Conservation (phyloP, 805 yeast species). For the Saccharomycopsis selenospora region DNA sequence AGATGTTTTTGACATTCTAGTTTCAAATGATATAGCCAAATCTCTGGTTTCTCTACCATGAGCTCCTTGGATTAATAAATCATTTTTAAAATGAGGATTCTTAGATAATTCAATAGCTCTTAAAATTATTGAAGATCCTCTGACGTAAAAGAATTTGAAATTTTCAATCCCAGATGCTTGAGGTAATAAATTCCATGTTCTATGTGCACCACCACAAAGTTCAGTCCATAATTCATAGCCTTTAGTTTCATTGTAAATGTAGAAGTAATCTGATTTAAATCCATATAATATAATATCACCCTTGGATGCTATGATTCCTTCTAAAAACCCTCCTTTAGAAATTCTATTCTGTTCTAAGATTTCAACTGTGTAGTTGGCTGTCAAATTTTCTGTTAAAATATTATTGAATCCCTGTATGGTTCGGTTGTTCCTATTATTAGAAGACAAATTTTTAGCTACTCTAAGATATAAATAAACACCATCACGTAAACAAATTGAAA, state of each 20-base stretch:
- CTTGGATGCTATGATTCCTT: constrained; percentile 51
- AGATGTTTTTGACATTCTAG: constrained; percentile 19
- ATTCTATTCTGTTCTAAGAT: constrained; percentile 52
- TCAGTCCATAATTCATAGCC: constrained; percentile 65
- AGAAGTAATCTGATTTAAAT: constrained; percentile 71
- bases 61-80: constrained; percentile 49
- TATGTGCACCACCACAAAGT: constrained; percentile 86
- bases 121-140: constrained; percentile 43
- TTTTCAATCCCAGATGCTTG: constrained; percentile 22
- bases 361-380: constrained; percentile 16
- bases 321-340: constrained; percentile 64
- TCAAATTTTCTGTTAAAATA: constrained; percentile 8
- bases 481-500: constrained; percentile 51
- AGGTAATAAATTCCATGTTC: constrained; percentile 60
- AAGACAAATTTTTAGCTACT: constrained; percentile 20
- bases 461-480: constrained; percentile 40
- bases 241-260: constrained; percentile 72
- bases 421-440: background rate
- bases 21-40: constrained; percentile 43
- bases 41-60: constrained; percentile 92
- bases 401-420: constrained; percentile 12
- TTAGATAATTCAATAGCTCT: constrained; percentile 26
- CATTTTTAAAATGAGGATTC: constrained; percentile 12
- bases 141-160: constrained; percentile 50
- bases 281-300: constrained; percentile 60